These are phyloP conservation scores for Capsicum chinense DNA, from an alignment of 257 asterid genomes.

Conservation along the genomic window DNA sequence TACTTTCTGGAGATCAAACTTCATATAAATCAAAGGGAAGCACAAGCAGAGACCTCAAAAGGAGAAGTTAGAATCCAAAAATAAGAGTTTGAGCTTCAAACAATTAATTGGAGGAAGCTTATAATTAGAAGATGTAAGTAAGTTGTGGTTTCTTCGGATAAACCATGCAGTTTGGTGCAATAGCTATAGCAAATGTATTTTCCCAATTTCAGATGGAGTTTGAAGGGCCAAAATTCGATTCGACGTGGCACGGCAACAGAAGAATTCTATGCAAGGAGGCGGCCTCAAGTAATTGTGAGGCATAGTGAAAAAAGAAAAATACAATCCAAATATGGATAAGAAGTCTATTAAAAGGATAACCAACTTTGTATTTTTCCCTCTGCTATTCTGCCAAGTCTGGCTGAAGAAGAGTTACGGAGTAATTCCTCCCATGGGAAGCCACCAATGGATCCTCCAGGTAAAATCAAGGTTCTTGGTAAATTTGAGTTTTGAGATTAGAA, in stretches of 20 bases:
- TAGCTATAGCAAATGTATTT: not conserved
- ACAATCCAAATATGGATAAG: not conserved
- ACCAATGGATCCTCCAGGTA: conserved; percentile 8
- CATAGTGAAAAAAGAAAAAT: conserved; percentile 10
- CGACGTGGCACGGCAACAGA: not conserved
- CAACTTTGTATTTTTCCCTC: not conserved
- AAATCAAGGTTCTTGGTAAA: not conserved
- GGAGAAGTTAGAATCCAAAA: not conserved
- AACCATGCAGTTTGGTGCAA: not conserved
- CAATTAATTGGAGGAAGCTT: not conserved
- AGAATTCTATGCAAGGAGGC: conserved; percentile 11
- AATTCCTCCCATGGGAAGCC: conserved; percentile 10
- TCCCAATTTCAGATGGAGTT: conserved; percentile 1
- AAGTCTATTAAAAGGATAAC: not conserved
- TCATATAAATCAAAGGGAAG: not conserved
- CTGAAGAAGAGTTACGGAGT: not conserved
- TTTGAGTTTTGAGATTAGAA: not conserved
- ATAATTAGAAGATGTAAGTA: conserved; percentile 2
- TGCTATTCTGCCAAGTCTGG: not conserved
- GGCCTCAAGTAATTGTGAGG: not conserved
- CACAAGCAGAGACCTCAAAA: conserved; percentile 25
- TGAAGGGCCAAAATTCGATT: not conserved
- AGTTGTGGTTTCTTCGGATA: not conserved
- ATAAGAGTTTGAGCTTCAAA: conserved; percentile 13
- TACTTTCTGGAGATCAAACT: too few species aligned